Evolutionary conservation across 495 filamentous ascomycete species (phyloP).

Genomic region (Trypethelium eluteriae): DNA sequence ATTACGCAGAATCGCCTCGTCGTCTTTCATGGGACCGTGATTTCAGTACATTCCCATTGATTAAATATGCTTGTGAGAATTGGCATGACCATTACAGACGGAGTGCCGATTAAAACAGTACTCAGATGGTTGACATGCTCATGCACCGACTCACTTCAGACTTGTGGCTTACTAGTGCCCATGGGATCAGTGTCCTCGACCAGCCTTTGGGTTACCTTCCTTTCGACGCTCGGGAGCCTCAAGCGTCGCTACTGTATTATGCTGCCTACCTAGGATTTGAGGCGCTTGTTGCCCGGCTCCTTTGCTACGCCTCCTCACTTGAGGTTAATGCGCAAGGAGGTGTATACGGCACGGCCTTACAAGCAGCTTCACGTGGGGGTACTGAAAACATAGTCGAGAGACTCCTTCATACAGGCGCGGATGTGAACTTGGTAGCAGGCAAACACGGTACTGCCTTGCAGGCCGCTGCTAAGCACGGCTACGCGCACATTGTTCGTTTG

Average conservation of each 20-base stretch:
- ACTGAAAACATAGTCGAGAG: slow-evolving; percentile 16
- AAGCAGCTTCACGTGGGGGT: slow-evolving; percentile 19
- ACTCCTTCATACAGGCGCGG: slow-evolving; percentile 17
- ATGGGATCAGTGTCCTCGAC: slow-evolving; percentile 18
- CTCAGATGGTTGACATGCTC: background rate
- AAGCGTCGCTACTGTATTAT: slow-evolving; percentile 24
- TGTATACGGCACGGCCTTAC: slow-evolving; percentile 20
- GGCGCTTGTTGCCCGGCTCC: slow-evolving; percentile 11
- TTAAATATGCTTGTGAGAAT: slow-evolving; percentile 17
- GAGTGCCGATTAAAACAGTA: background rate
- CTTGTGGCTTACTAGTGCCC: background rate
- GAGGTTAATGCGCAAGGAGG: slow-evolving; percentile 25
- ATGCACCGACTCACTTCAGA: slow-evolving; percentile 14
- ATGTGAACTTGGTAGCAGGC: slow-evolving; percentile 13
- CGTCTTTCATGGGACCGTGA: slow-evolving; percentile 12
- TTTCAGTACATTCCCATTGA: slow-evolving; percentile 20
- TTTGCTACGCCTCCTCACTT: slow-evolving; percentile 15
- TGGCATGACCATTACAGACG: slow-evolving; percentile 18
- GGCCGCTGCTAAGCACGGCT: background rate
- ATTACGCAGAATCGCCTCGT: slow-evolving; percentile 7
- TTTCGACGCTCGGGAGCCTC: background rate
- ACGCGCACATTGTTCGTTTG: background rate
- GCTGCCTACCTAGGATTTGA: slow-evolving; percentile 19
- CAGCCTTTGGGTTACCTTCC: slow-evolving; percentile 10
- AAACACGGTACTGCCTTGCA: slow-evolving; percentile 14